Evolutionary conservation across 1,284 basidiomycete species (phyloP).

Genomic region (Kwoniella shivajii): DNA sequence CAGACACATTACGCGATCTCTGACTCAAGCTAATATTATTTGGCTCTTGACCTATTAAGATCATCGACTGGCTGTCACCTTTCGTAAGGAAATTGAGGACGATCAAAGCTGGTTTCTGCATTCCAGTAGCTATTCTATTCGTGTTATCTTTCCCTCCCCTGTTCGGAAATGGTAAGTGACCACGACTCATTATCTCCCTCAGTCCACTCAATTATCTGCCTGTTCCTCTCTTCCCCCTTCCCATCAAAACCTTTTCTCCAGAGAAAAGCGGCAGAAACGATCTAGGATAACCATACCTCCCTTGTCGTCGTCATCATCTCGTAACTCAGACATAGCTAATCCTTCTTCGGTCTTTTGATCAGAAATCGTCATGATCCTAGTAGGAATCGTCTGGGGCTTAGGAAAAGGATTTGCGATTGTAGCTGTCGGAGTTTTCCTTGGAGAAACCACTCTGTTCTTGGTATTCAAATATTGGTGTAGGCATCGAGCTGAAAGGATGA

Average conservation of each 20-base stretch:
- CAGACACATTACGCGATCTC: background rate
- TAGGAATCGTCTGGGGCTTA: slow-evolving; percentile 53
- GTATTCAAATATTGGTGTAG: slow-evolving; percentile 51
- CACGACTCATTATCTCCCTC: no score
- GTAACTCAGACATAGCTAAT: background rate
- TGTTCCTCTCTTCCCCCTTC: no score
- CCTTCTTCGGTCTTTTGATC: background rate
- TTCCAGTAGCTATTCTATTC: slow-evolving; percentile 49
- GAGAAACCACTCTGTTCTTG: slow-evolving; percentile 48
- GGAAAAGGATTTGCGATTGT: slow-evolving; percentile 49
- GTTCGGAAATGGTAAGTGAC: slow-evolving; percentile 44
- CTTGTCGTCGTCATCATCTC: background rate
- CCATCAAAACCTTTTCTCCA: no score
- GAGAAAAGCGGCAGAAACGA: no score
- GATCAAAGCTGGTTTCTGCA: slow-evolving; percentile 39
- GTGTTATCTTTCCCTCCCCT: slow-evolving; percentile 55
- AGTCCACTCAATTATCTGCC: no score
- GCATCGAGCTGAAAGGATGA: slow-evolving; percentile 41
- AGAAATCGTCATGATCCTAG: slow-evolving; percentile 45
- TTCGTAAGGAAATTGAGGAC: slow-evolving; percentile 22
- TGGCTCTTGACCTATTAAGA: slow-evolving; percentile 10
- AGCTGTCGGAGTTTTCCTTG: slow-evolving; percentile 42
- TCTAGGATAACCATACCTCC: no score
- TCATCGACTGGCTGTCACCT: slow-evolving; percentile 36
- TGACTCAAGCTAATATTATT: background rate